Evolutionary conservation across 2,329 filamentous ascomycete species (phyloP), one percentile per base, ranked within the genome.

Genomic region (Hypoxylon sp.): DNA sequence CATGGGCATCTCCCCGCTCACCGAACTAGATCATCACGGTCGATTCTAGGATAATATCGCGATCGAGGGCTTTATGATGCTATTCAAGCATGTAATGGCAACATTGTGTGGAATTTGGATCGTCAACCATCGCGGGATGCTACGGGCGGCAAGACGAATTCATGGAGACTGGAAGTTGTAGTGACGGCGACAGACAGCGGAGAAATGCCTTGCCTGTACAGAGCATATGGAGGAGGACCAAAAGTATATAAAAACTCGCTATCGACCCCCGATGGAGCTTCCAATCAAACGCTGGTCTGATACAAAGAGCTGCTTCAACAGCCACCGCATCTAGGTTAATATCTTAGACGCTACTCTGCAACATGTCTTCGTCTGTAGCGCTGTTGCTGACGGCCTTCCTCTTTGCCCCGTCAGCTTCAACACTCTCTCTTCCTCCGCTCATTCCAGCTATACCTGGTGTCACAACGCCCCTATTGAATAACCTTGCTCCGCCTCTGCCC

Each of bases 371-470:
- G 11, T 48, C 51, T 7, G 14, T 22, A 14, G 30, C 30, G 16
- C 14, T 48, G 8, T 4, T 67, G 18, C 32, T 61, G 3, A 42
- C 52, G 7, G 61, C 56, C 5, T 26, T 51, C 14, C 16, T 61
- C 4, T 30, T 54, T 9, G 30, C 59, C 2, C 51, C 51, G 20
- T 55, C 50, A 30, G 51, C 46, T 3, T 55, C 26, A 20, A 40
- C 38, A 2, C 26, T 76, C 2, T 80, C 78, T 22, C 77, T 88
- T 2, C 84, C 85, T 49, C 85, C 85, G 49, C 78, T 88, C 32
- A 87, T 89, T 65, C 87, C 87, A 1, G 75, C 77, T 9, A 87
- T 88, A 64, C 85, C 85, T 0, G 86, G 86, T 24, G 82, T 89
- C 11, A 89, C 86, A 3, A 85, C 86, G 70, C 82, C 84, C 38